Evolutionary conservation across 1,284 basidiomycete species (phyloP).

Genomic region (Dichomitus squalens): DNA sequence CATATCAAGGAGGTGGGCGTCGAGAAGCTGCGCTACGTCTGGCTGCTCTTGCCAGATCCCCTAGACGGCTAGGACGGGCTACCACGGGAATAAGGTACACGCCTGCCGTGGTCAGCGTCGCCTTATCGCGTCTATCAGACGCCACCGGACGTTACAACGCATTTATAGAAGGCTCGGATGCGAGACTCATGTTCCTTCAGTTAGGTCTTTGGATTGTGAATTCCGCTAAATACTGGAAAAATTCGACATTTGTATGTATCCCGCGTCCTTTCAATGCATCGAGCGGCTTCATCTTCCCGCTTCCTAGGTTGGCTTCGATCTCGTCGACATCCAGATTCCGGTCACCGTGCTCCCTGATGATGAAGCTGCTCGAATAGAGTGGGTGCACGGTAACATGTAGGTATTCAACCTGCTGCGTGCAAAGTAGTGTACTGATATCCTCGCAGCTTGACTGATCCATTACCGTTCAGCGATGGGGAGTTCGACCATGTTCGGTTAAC

Average conservation of each 20-base stretch:
- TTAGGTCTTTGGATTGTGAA: constrained; percentile 71
- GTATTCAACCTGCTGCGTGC: constrained; percentile 25
- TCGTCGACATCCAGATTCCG: constrained; percentile 71
- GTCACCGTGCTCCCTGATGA: constrained; percentile 48
- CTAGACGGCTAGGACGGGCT: not conserved
- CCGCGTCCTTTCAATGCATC: not conserved
- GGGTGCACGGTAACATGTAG: constrained; percentile 77
- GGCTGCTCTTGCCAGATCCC: not conserved
- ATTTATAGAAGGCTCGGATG: not conserved
- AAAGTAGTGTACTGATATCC: constrained; percentile 1
- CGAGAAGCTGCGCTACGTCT: not conserved
- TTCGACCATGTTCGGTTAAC: constrained; percentile 74
- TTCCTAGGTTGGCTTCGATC: constrained; percentile 68
- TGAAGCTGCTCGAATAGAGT: constrained; percentile 56
- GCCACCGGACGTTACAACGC: not conserved
- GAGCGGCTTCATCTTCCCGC: not conserved
- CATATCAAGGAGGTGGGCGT: not conserved
- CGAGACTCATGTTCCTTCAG: constrained; percentile 34
- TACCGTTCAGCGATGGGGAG: constrained; percentile 77
- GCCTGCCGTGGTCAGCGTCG: not conserved
- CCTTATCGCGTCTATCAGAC: not conserved
- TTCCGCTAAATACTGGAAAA: constrained; percentile 68
- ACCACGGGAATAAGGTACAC: not conserved
- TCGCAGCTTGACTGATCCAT: constrained; percentile 62
- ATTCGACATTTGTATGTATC: constrained; percentile 60